A percentile compares a stretch with the other conserved stretches of the same genome.
Conservation (phyloP, 2,329 filamentous ascomycete species). For the Pezicula carpinea region DNA sequence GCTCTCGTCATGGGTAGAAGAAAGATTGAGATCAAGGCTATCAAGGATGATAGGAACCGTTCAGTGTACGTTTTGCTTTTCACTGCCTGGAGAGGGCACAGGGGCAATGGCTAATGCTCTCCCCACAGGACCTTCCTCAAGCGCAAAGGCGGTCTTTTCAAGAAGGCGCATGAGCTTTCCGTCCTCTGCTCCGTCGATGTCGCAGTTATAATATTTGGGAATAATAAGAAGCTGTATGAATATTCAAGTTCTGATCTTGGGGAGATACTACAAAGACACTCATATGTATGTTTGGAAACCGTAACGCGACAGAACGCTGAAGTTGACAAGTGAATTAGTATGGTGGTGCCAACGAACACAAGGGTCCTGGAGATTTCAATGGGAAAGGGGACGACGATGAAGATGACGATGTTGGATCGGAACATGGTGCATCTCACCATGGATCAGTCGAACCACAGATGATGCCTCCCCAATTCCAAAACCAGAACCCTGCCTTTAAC, state of each 20-base stretch:
- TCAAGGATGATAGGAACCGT: slow-evolving; percentile 96
- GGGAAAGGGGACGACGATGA: slow-evolving; percentile 76
- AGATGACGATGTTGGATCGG: slow-evolving; percentile 71
- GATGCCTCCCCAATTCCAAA: slow-evolving; percentile 67
- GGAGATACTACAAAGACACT: slow-evolving; percentile 81
- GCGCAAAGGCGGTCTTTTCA: slow-evolving; percentile 97
- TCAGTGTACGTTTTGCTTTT: slow-evolving; percentile 66
- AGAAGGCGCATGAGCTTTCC: slow-evolving; percentile 97
- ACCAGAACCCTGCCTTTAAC: slow-evolving; percentile 60
- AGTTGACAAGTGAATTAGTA: slow-evolving; percentile 53
- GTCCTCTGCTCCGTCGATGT: slow-evolving; percentile 98
- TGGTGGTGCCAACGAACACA: slow-evolving; percentile 90
- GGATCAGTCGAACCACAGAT: slow-evolving; percentile 47
- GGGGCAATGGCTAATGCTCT: slow-evolving; percentile 11
- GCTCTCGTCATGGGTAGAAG: slow-evolving; percentile 75
- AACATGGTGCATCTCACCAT: slow-evolving; percentile 53
- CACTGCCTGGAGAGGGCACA: background rate
- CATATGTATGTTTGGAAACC: slow-evolving; percentile 65
- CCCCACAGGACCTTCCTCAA: slow-evolving; percentile 83
- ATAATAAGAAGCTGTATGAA: slow-evolving; percentile 98
- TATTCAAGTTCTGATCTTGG: slow-evolving; percentile 94
- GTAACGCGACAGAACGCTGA: slow-evolving; percentile 4
- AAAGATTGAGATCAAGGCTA: slow-evolving; percentile 99
- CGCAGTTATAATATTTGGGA: slow-evolving; percentile 96
- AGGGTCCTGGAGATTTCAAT: slow-evolving; percentile 88